Evolutionary conservation across 192 early-diverging fungal genomes (phyloP).

Genomic region (Podochytrium sp.): DNA sequence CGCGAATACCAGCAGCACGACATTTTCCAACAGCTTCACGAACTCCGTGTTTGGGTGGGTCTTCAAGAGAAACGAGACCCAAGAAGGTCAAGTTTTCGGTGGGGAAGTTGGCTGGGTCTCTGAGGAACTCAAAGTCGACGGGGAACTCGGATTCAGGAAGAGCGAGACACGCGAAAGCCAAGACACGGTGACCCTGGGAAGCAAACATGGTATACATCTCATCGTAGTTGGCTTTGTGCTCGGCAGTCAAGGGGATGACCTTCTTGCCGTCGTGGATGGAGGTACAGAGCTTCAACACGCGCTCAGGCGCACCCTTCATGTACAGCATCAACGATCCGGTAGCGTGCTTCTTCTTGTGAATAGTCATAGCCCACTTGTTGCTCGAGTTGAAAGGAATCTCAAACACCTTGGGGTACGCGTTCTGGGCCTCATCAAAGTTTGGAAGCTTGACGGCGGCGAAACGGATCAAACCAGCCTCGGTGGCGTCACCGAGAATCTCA

Average conservation of each 20-base stretch:
- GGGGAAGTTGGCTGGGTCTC: slow-evolving; percentile 63
- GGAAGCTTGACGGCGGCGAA: slow-evolving; percentile 71
- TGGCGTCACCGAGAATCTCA: slow-evolving; percentile 87
- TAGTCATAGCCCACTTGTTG: slow-evolving; percentile 91
- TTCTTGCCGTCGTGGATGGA: slow-evolving; percentile 58
- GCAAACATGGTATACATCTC: slow-evolving; percentile 85
- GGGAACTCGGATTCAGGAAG: slow-evolving; percentile 54
- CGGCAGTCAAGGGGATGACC: slow-evolving; percentile 62
- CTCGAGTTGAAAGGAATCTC: slow-evolving; percentile 95
- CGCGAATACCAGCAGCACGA: slow-evolving; percentile 87
- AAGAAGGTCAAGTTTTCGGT: slow-evolving; percentile 63
- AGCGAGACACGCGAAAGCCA: slow-evolving; percentile 85
- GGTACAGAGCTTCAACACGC: slow-evolving; percentile 76
- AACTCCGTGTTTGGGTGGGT: slow-evolving; percentile 96
- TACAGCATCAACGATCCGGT: slow-evolving; percentile 73
- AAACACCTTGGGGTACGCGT: slow-evolving; percentile 83
- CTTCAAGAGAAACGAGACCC: slow-evolving; percentile 86
- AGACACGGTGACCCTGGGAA: slow-evolving; percentile 85
- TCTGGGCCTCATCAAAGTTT: slow-evolving; percentile 66
- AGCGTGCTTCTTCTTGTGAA: slow-evolving; percentile 75
- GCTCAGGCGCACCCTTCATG: slow-evolving; percentile 90
- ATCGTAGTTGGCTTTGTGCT: slow-evolving; percentile 70
- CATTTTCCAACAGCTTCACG: slow-evolving; percentile 93
- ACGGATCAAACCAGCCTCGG: slow-evolving; percentile 86
- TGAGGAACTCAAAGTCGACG: slow-evolving; percentile 15